A percentile compares a stretch with the other conserved stretches of the same genome.
phyloP scores from a whole-genome alignment of 2,329 filamentous ascomycete species.

The Elsinoe batatas region DNA sequence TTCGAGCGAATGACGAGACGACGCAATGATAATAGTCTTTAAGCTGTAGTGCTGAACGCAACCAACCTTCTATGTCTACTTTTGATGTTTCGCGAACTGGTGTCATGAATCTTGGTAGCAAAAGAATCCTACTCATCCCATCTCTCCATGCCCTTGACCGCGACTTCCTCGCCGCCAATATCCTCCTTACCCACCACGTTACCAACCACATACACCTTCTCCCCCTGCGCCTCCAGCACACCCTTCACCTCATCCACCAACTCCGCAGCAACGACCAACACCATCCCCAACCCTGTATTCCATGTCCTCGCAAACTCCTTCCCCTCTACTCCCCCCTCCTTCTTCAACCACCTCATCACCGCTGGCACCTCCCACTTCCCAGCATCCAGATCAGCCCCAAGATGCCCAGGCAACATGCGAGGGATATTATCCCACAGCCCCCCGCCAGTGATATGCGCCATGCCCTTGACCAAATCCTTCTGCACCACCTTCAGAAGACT shows the following conservation, averaged over 20 bases:
- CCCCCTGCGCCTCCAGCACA: slow-evolving; percentile 56
- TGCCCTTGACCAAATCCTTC: slow-evolving; percentile 66
- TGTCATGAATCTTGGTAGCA: too few relatives aligned
- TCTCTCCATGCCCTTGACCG: slow-evolving; percentile 51
- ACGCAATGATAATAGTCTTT: background rate
- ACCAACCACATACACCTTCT: slow-evolving; percentile 70
- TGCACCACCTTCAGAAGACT: slow-evolving; percentile 49
- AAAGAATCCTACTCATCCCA: slow-evolving; percentile 24
- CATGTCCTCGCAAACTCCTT: slow-evolving; percentile 84
- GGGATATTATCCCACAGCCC: slow-evolving; percentile 91
- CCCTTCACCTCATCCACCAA: slow-evolving; percentile 52
- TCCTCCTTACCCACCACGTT: slow-evolving; percentile 50
- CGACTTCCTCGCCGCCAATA: slow-evolving; percentile 43
- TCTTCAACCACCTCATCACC: slow-evolving; percentile 82
- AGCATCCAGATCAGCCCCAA: slow-evolving; percentile 75
- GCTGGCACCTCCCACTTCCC: slow-evolving; percentile 62
- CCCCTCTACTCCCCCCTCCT: slow-evolving; percentile 57
- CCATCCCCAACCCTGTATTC: slow-evolving; percentile 94
- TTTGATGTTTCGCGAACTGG: background rate
- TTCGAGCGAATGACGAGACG: slow-evolving; percentile 5
- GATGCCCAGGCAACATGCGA: slow-evolving; percentile 70
- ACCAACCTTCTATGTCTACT: slow-evolving; percentile 2
- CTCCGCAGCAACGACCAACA: slow-evolving; percentile 62
- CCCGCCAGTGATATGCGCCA: slow-evolving; percentile 94
- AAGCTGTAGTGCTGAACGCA: background rate